Evolutionary conservation across 495 filamentous ascomycete species (phyloP), one percentile per base, ranked within the genome.

Genomic region (Aspergillus cristatus): DNA sequence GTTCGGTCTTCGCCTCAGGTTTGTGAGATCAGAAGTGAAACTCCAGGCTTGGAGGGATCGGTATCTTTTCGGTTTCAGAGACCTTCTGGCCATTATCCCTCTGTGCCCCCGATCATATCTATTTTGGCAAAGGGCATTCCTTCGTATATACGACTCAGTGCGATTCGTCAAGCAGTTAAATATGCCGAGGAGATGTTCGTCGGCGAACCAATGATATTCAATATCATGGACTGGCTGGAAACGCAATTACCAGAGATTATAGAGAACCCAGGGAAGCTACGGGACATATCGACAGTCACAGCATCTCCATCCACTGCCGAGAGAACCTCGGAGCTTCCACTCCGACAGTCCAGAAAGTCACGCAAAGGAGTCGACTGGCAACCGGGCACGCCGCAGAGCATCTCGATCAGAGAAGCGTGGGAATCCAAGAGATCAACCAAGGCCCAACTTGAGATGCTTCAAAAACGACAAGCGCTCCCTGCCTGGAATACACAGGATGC

Each of bases 141-240:
- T 5, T 82, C 90, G 6, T 93, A 97, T 48, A 94, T 97, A 44
- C 82, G 86, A 31, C 69, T 98, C 3, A 94, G 87, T 50, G 78
- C 93, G 12, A 83, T 90, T 52, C 81, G 86, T 43, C 81, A 81
- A 58, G 76, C 76, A 2, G 68, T 94, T 3, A 62, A 72, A 12
- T 75, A 84, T 57, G 79, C 88, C 1, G 58, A 70, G 34, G 68
- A 75, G 20, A 74, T 74, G 31, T 68, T 93, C 28, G 54, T 78
- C 12, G 93, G 89, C 17, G 82, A 89, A 45, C 79, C 82, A 34
- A 91, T 93, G 79, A 73, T 94, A 7, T 98, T 86, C 58, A 83
- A 84, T 37, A 70, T 95, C 18, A 63, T 90, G 12, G 86, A 94
- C 58, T 98, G 89, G 87, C 55, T 96, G 10, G 88, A 97, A 51